These are phyloP conservation scores for Arabidopsis thaliana DNA, from an alignment of 345 rosid species.

Conservation along the genomic window TAIR10.1 NC_003076.8:19948501-19949000, in stretches of 20 bases:
- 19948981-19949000: slow-evolving; percentile 21
- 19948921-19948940: slow-evolving; percentile 35
- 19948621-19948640: slow-evolving; percentile 59
- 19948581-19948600: slow-evolving; percentile 58
- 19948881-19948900: slow-evolving; percentile 19
- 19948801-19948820: slow-evolving; percentile 4
- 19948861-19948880: slow-evolving; percentile 15
- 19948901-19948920: slow-evolving; percentile 39
- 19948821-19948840: slow-evolving; percentile 18
- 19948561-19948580: slow-evolving; percentile 60
- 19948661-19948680: slow-evolving; percentile 46
- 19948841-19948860: slow-evolving; percentile 18
- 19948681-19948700: slow-evolving; percentile 42
- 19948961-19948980: slow-evolving; percentile 35
- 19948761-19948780: slow-evolving; percentile 41
- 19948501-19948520: slow-evolving; percentile 65
- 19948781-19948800: slow-evolving; percentile 24
- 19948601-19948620: slow-evolving; percentile 63
- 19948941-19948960: slow-evolving; percentile 17
- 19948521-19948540: slow-evolving; percentile 56
- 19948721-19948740: slow-evolving; percentile 44
- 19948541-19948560: slow-evolving; percentile 44
- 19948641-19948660: slow-evolving; percentile 58
- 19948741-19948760: slow-evolving; percentile 41
- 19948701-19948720: slow-evolving; percentile 42